phyloP scores from a whole-genome alignment of 805 yeast species.

The Starmerella powellii region DNA sequence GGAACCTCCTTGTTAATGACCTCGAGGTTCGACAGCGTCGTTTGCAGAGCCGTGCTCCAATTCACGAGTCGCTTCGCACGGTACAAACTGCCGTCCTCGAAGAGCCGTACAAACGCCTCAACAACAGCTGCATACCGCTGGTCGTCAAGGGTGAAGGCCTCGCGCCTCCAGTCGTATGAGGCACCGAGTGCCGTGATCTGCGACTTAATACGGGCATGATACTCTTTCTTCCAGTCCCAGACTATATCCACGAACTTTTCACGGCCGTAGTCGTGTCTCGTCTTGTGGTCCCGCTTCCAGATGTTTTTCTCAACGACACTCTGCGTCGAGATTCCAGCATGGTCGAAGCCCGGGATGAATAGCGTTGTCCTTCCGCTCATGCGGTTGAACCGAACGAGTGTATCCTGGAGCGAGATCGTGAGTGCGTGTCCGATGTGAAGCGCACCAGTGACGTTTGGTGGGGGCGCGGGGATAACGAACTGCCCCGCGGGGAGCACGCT shows the following conservation, averaged over 20 bases:
- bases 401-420: conserved; percentile 88
- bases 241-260: conserved; percentile 77
- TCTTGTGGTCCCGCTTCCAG: conserved; percentile 75
- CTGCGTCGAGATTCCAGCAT: conserved; percentile 98
- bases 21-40: conserved; percentile 92
- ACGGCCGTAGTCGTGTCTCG: conserved; percentile 93
- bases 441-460: conserved; percentile 98
- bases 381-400: conserved; percentile 85
- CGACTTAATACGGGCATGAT: conserved; percentile 70
- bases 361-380: conserved; percentile 93
- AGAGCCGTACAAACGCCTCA: conserved; percentile 82
- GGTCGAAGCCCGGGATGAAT: conserved; percentile 94
- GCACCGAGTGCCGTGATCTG: conserved; percentile 88
- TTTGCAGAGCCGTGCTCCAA: conserved; percentile 91
- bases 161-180: conserved; percentile 91
- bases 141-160: conserved; percentile 84
- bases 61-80: conserved; percentile 87
- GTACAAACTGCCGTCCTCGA: conserved; percentile 90
- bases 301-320: conserved; percentile 94
- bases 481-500: conserved; percentile 66
- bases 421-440: conserved; percentile 97
- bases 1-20: conserved; percentile 84
- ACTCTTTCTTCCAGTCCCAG: conserved; percentile 97
- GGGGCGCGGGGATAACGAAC: conserved; percentile 94
- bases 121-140: conserved; percentile 64